Evolutionary conservation across 805 yeast species (phyloP).

Genomic region (Saccharomycopsis fermentans): DNA sequence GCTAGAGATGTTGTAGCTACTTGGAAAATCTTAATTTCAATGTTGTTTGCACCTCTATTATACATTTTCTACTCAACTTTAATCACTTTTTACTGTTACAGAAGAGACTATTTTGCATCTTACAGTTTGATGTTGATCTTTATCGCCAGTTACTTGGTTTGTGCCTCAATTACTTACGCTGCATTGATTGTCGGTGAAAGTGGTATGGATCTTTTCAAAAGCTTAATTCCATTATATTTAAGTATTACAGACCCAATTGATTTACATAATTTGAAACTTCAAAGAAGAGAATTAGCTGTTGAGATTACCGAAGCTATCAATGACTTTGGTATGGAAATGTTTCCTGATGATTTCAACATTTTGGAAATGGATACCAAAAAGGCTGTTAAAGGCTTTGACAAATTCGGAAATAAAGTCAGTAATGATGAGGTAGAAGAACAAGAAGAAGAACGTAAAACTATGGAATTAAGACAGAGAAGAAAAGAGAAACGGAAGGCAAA

Average conservation of each 20-base stretch:
- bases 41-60: conserved; percentile 76
- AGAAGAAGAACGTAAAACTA: conserved; percentile 17
- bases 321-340: conserved; percentile 73
- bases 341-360: conserved; percentile 64
- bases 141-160: conserved; percentile 40
- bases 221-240: conserved; percentile 59
- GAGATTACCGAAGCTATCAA: conserved; percentile 77
- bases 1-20: conserved; percentile 91
- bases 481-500: conserved; percentile 1
- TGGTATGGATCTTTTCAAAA: conserved; percentile 78
- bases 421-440: conserved; percentile 18
- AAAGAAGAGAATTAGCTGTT: conserved; percentile 49
- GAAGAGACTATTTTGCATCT: conserved; percentile 28
- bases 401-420: conserved; percentile 14
- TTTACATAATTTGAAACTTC: conserved; percentile 42
- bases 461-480: conserved; percentile 18
- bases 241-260: conserved; percentile 33
- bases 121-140: conserved; percentile 25
- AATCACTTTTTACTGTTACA: conserved; percentile 34
- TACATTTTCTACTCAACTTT: conserved; percentile 63
- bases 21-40: conserved; percentile 83
- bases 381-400: conserved; percentile 9
- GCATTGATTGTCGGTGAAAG: conserved; percentile 84
- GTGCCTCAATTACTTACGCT: conserved; percentile 73
- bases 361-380: conserved; percentile 18